These are phyloP conservation scores for Calonectria pauciramosa DNA, from an alignment of 2,329 filamentous ascomycete genomes.

Conservation along the genomic window DNA sequence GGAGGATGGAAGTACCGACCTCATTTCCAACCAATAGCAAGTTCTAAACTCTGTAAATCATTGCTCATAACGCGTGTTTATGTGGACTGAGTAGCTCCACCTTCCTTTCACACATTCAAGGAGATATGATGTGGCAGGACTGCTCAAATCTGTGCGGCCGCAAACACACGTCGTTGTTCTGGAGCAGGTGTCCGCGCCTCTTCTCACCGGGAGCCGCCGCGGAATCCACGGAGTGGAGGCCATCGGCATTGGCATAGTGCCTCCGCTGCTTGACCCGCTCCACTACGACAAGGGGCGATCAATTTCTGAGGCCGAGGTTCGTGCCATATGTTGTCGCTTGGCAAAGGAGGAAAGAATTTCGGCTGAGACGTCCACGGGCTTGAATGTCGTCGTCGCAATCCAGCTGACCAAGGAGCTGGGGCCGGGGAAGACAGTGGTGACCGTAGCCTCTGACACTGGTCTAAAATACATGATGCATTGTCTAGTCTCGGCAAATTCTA, in stretches of 20 bases:
- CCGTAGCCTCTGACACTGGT: conserved; percentile 13
- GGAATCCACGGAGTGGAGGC: background rate
- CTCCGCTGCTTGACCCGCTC: background rate
- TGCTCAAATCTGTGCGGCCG: background rate
- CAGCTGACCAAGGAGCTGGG: background rate
- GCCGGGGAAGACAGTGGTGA: conserved; percentile 11
- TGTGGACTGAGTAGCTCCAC: too few species aligned
- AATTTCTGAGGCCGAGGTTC: background rate
- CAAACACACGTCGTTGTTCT: background rate
- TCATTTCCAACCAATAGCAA: too few species aligned
- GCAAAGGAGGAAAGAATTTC: conserved; percentile 1
- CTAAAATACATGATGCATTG: conserved; percentile 13
- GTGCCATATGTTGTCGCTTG: background rate
- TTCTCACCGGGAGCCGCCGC: background rate
- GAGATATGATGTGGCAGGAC: background rate
- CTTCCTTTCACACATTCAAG: too few species aligned
- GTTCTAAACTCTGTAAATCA: too few species aligned
- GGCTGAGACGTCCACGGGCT: background rate
- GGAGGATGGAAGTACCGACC: too few species aligned
- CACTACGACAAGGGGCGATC: background rate
- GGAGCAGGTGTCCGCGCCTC: background rate
- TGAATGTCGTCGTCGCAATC: conserved; percentile 10
- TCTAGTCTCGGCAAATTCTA: background rate
- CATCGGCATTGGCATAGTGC: background rate
- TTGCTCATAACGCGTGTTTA: too few species aligned